phyloP scores from a whole-genome alignment of 2,329 filamentous ascomycete genomes.

The Lachnellula subtilissima region DNA sequence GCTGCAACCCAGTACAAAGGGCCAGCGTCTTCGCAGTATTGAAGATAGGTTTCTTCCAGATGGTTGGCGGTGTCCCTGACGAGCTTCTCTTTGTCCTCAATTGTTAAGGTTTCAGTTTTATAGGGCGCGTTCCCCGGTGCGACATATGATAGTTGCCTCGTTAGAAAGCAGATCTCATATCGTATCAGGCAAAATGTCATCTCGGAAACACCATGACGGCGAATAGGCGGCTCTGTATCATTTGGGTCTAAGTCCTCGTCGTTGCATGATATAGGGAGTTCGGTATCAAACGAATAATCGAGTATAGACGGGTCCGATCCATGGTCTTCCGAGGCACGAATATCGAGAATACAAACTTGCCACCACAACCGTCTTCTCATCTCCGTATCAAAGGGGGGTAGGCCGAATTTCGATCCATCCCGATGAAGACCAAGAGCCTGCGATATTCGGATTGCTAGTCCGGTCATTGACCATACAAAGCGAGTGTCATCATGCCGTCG shows the following conservation, averaged over 20 bases:
- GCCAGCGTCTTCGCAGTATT: conserved; percentile 35
- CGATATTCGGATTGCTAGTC: conserved; percentile 53
- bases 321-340: conserved; percentile 57
- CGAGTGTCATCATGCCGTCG: conserved; percentile 41
- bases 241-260: conserved; percentile 41
- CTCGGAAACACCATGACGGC: conserved; percentile 32
- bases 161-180: conserved; percentile 30
- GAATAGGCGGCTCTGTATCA: conserved; percentile 21
- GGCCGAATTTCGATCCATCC: conserved; percentile 49
- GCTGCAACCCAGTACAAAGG: conserved; percentile 48
- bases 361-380: conserved; percentile 57
- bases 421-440: conserved; percentile 57
- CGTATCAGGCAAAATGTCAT: conserved; percentile 36
- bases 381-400: conserved; percentile 56
- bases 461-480: conserved; percentile 52
- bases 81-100: conserved; percentile 31
- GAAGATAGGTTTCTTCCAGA: conserved; percentile 30
- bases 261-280: conserved; percentile 44
- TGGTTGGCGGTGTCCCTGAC: conserved; percentile 27
- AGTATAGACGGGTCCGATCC: conserved; percentile 57
- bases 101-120: conserved; percentile 10
- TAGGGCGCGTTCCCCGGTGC: conserved; percentile 17
- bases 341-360: conserved; percentile 56
- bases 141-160: conserved; percentile 22
- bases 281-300: conserved; percentile 55